Conservation (phyloP, 306 rosid genomes). For the Cicer cuneatum region DNA sequence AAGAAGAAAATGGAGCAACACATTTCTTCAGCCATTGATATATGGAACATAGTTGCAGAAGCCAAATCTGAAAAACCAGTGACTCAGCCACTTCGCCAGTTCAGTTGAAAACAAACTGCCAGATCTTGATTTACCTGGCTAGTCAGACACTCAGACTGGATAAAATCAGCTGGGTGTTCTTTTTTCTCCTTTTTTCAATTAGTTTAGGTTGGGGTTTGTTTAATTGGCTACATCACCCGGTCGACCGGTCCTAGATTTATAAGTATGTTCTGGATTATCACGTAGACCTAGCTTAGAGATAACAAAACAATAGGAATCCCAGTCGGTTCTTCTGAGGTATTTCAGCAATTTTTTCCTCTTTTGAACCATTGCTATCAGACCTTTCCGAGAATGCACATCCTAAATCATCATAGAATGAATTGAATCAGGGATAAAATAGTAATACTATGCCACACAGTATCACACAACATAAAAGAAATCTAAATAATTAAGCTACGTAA, state of each 20-base stretch:
- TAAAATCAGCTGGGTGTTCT: constrained; percentile 9
- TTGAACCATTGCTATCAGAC: constrained; percentile 87
- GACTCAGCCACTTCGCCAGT: constrained; percentile 10
- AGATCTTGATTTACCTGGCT: constrained; percentile 4
- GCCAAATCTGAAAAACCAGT: constrained; percentile 22
- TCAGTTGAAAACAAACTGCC: constrained; percentile 14
- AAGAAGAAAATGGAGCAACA: constrained; percentile 1
- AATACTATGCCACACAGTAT: neutral
- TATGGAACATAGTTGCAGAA: neutral
- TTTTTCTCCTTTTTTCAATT: neutral
- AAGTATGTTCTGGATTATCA: constrained; percentile 72
- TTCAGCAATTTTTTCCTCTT: constrained; percentile 77
- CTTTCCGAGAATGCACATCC: constrained; percentile 95
- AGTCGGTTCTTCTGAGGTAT: constrained; percentile 91
- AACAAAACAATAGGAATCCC: constrained; percentile 91
- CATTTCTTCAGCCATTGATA: constrained; percentile 48
- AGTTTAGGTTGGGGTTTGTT: neutral
- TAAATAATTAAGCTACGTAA: neutral
- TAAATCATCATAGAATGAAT: constrained; percentile 42
- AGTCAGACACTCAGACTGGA: constrained; percentile 18
- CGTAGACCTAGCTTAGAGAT: constrained; percentile 81
- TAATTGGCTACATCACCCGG: neutral
- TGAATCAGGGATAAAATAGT: constrained; percentile 31
- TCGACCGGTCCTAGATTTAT: constrained; percentile 13
- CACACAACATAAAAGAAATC: constrained; percentile 15